Base-by-base conservation (phyloP, 192 early-diverging fungal species). In the Podila epigama region DNA sequence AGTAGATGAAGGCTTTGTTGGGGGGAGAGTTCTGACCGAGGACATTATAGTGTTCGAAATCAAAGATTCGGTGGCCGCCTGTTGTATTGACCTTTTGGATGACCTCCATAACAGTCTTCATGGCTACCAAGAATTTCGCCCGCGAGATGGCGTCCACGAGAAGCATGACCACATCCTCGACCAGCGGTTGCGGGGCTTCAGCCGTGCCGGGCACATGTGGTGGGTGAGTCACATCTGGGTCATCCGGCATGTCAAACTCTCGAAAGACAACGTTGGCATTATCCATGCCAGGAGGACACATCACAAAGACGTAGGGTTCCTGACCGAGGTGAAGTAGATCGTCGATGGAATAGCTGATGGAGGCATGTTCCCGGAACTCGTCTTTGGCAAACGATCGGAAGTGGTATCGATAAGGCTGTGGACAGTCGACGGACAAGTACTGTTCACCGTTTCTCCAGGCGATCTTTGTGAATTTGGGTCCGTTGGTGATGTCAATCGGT, bases 1-100 rank as follows among this genome's bases (percentile, higher is more conserved):
- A 80, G 48, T 80, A 80, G 29, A 72, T 71, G 41, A 52, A 80
- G 13, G 79, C 79, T 36, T 80, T 80, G 62, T 80, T 80, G 3
- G 79, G 79, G 12, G 69, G 79, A 12, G 77, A 79, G 37, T 79
- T 79, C 20, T 67, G 63, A 13, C 77, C 77, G 1, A 79, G 68
- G 25, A 70, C 68, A 32, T 79, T 79, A 41, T 66, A 70, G 22
- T 70, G 77, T 8, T 70, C 60, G 55, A 79, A 79, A 28, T 69
- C 68, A 52, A 66, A 70, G 44, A 70, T 67, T 18, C 60, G 32
- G 27, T 79, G 64, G 7, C 63, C 64, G 2, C 25, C 42, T 50
- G 61, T 58, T 8, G 60, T 25, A 41, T 67, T 67, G 48, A 58
- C 48, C 1, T 50, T 39, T 4, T 36, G 22, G 2, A 79, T n/a